These are phyloP conservation scores for Ceratorhiza oryzae-sativae DNA, from an alignment of 1,284 basidiomycete species.

Conservation along the genomic window DNA sequence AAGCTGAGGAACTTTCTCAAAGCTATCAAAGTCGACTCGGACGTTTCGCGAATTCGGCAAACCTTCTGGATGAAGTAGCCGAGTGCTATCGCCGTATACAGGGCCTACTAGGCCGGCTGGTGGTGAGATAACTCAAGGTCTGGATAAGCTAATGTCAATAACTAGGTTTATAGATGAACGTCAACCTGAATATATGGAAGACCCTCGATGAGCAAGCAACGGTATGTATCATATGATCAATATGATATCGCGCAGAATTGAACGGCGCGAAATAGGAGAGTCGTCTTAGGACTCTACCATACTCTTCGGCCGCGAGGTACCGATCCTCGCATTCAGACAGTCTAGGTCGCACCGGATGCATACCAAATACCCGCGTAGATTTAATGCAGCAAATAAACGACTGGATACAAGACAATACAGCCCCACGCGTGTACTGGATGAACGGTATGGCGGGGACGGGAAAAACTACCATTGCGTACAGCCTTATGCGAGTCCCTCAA, in stretches of 20 bases:
- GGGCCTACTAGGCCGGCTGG: neutral
- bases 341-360: neutral
- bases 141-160: neutral
- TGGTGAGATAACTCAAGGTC: neutral
- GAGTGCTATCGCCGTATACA: neutral
- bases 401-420: neutral
- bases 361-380: neutral
- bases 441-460: constrained; percentile 3
- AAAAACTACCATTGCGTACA: constrained; percentile 1
- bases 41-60: neutral
- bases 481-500: neutral
- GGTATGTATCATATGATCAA: neutral
- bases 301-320: neutral
- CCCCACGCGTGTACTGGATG: neutral
- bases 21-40: neutral
- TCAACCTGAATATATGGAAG: constrained; percentile 2
- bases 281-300: neutral
- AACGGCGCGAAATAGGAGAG: neutral
- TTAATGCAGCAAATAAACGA: neutral
- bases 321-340: neutral
- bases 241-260: neutral
- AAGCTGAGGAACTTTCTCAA: no score
- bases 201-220: neutral
- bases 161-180: neutral
- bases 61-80: neutral